phyloP scores from a whole-genome alignment of 2,329 filamentous ascomycete species.

The Trichoderma lentiforme region DNA sequence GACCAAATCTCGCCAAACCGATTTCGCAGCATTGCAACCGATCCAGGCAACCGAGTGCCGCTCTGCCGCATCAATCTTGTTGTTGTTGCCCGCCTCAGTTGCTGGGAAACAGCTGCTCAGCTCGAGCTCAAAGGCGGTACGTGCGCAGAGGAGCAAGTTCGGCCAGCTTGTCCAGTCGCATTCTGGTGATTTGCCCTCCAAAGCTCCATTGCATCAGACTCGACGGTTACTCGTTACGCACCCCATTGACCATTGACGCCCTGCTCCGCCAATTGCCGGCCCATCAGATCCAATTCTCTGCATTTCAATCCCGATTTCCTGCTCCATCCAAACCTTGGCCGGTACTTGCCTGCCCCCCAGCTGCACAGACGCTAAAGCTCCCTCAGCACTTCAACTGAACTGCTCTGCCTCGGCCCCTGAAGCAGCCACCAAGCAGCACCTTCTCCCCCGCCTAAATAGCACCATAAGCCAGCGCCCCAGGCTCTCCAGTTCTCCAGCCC shows the following conservation, averaged over 20 bases:
- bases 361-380: not conserved
- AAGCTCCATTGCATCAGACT: not conserved
- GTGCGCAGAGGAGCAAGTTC: not conserved
- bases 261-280: not conserved
- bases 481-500: not conserved
- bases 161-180: not conserved
- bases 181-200: not conserved
- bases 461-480: not conserved
- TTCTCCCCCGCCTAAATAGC: not conserved
- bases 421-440: not conserved
- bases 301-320: not conserved
- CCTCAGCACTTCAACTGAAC: not conserved
- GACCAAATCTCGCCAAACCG: not conserved
- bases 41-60: not conserved
- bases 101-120: slow-evolving; percentile 1
- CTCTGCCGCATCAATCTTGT: not conserved
- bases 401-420: not conserved
- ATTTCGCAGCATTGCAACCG: not conserved
- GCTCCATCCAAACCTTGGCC: not conserved
- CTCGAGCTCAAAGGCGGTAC: slow-evolving; percentile 1
- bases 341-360: not conserved
- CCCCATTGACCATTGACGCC: not conserved
- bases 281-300: not conserved
- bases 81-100: not conserved
- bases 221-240: too few species aligned